Evolutionary conservation across 345 rosid species (phyloP).

Genomic region (Syzygium aromaticum): DNA sequence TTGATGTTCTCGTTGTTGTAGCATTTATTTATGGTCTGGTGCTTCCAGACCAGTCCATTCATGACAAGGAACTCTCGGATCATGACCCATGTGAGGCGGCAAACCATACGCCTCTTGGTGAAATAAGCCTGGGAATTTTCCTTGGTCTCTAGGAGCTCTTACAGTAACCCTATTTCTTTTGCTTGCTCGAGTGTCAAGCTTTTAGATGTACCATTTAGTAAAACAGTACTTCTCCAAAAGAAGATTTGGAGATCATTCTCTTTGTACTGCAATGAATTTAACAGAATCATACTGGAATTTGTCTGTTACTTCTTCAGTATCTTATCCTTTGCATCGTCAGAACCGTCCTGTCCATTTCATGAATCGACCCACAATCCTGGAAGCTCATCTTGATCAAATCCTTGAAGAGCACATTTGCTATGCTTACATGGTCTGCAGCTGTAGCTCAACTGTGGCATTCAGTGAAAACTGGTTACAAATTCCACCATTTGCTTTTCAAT

Average conservation of each 20-base stretch:
- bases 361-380: accelerated
- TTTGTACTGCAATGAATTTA: not conserved
- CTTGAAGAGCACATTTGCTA: not conserved
- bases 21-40: constrained; percentile 11
- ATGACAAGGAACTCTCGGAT: constrained; percentile 7
- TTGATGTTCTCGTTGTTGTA: constrained; percentile 20
- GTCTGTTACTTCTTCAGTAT: not conserved
- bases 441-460: not conserved
- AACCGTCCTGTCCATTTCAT: not conserved
- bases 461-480: not conserved
- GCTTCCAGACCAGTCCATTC: constrained; percentile 12
- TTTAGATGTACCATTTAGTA: not conserved
- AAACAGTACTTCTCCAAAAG: not conserved
- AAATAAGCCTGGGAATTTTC: constrained; percentile 8
- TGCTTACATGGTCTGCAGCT: not conserved
- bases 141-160: constrained; percentile 5
- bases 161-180: not conserved
- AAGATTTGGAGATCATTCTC: not conserved
- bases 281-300: not conserved
- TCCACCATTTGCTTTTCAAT: not conserved
- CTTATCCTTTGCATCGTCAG: not conserved
- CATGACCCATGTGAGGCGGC: not conserved
- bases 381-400: not conserved
- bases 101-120: not conserved
- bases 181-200: not conserved